Evolutionary conservation across 352 stramenopile species (phyloP).

Genomic region (Pythium phragmitis): DNA sequence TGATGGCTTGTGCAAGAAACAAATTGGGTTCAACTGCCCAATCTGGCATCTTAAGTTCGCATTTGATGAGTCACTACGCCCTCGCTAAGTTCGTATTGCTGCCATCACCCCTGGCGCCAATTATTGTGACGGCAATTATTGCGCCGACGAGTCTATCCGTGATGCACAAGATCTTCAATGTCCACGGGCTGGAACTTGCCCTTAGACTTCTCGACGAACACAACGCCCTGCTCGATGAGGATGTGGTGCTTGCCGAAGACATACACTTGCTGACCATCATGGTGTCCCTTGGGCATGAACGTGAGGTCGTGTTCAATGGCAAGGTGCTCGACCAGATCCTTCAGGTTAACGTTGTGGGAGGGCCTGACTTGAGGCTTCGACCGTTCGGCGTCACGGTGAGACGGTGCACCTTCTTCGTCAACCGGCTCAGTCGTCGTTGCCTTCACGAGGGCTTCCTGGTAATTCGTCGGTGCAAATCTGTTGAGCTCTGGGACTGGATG

Average conservation of each 20-base stretch:
- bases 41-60: constrained; percentile 17
- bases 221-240: constrained; percentile 82
- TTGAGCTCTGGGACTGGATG: constrained; percentile 52
- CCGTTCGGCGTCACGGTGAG: neutral
- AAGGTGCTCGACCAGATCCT: constrained; percentile 83
- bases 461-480: constrained; percentile 46
- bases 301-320: constrained; percentile 76
- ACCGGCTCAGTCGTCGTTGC: constrained; percentile 25
- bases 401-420: neutral
- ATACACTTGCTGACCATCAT: constrained; percentile 83
- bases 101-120: neutral
- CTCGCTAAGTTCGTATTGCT: neutral
- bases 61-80: neutral
- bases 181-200: constrained; percentile 70
- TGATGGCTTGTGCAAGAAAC: neutral
- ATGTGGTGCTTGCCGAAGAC: constrained; percentile 78
- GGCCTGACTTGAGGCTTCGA: constrained; percentile 20
- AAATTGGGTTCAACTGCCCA: constrained; percentile 25
- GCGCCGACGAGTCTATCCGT: constrained; percentile 2
- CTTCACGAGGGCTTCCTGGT: constrained; percentile 75
- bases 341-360: constrained; percentile 61
- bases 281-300: constrained; percentile 76
- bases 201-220: constrained; percentile 70
- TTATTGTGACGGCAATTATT: constrained; percentile 12
- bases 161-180: constrained; percentile 63